Evolutionary conservation across 2,329 filamentous ascomycete species (phyloP), one percentile per base, ranked within the genome.

Genomic region (Ceratocystiopsis minuta): DNA sequence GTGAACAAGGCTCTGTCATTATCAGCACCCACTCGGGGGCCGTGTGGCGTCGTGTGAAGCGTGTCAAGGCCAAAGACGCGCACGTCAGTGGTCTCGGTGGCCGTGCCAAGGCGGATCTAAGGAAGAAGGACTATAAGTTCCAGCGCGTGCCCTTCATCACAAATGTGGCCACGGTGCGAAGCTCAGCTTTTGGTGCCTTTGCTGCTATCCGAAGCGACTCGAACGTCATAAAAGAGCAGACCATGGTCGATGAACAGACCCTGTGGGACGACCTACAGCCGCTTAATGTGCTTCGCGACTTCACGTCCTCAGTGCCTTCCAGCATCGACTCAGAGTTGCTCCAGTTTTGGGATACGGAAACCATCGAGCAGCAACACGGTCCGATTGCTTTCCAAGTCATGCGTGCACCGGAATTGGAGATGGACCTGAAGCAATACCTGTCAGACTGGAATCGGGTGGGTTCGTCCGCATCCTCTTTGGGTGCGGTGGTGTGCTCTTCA

Each of bases 1-100:
- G 87, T 34, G 86, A 94, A 55, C 81, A 96, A 57, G 90, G 87
- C 3, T 93, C 87, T 0, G 84, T 98, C 49, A 92, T 98, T 43
- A 76, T 98, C 47, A 88, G 85, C 49, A 98, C 90, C 0, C 72
- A 86, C 45, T 88, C 86, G 36, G 90, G 90, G 3, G 88, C 84
- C 38, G 88, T 95, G 0, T 98, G 88, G 88, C 78, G 78, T 50
- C 79, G 88, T 45, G 77, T 90, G 40, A 85, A 84, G 53, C 74
- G 90, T 46, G 68, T 72, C 20, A 93, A 88, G 49, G 77, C 80
- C 39, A 92, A 93, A 52, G 76, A 80, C 49, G 66, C 72, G 6
- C 62, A 65, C 1, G 58, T 60, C 16, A 46, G 43, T n/a, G 37
- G 32, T 13, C 32, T 14, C 13, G 32, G 42, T 13, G 20, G 31